Percentiles rank a stretch among this genome's conserved stretches.
phyloP scores from a whole-genome alignment of 805 yeast genomes.

The Sugiyamaella floridensis region DNA sequence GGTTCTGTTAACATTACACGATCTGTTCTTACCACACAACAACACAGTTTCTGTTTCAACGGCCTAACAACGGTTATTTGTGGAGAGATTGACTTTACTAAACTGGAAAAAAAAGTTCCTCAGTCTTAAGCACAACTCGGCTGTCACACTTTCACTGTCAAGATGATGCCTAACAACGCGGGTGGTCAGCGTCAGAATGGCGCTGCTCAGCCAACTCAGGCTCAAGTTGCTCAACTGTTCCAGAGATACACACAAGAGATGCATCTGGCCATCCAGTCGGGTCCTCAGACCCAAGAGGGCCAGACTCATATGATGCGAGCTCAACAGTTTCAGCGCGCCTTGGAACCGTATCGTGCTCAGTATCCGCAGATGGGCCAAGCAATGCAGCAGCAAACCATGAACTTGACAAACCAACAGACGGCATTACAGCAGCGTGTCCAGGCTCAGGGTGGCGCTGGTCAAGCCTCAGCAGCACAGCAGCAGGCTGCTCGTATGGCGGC shows the following conservation, averaged over 20 bases:
- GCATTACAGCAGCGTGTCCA: constrained; percentile 13
- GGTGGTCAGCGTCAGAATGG: not conserved
- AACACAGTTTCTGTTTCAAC: too few relatives aligned
- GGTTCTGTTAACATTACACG: too few relatives aligned
- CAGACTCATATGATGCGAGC: constrained; percentile 27
- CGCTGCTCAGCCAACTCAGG: not conserved
- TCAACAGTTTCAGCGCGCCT: constrained; percentile 21
- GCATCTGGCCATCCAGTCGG: constrained; percentile 19
- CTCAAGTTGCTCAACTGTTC: constrained; percentile 25
- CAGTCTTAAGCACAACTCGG: too few relatives aligned
- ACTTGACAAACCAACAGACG: constrained; percentile 11
- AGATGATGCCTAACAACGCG: not conserved
- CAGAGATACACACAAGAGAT: constrained; percentile 27
- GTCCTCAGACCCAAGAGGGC: constrained; percentile 28
- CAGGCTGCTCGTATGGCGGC: constrained; percentile 4
- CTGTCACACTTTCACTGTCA: not conserved
- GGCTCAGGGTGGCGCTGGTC: constrained; percentile 8
- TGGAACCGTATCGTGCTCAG: constrained; percentile 20
- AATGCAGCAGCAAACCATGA: constrained; percentile 12
- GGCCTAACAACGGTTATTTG: too few relatives aligned
- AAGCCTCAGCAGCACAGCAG: constrained; percentile 10
- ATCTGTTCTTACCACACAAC: too few relatives aligned
- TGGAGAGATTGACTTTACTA: too few relatives aligned
- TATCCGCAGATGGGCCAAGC: constrained; percentile 17
- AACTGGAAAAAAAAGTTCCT: too few relatives aligned